Base-by-base conservation (phyloP, 331 rosid species). In the Quercus lobata region DNA sequence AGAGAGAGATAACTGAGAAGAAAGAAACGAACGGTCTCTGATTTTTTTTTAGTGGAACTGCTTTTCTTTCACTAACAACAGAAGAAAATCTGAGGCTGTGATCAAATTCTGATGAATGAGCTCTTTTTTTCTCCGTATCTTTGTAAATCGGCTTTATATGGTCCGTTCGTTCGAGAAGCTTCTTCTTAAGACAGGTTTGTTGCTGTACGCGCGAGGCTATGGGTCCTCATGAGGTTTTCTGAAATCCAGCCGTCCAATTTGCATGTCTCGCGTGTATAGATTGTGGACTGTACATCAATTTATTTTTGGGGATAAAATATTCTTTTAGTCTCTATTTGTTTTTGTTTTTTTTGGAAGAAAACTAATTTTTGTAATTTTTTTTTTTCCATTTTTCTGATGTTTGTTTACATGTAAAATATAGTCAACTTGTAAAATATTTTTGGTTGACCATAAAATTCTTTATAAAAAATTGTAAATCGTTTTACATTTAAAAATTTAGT, bases 401-500 rank as follows among this genome's bases (percentile, higher is more conserved):
- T 27, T 27, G 30, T 2, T 27, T 41, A 41, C 12, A 2, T 41
- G 46, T 41, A 41, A 41, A 8, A 37, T 37, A 0, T 7, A 11
- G 3, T 8, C 0, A 8, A 2, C 46, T 8, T 8, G 0, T 41
- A 41, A 41, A 41, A 41, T 41, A 41, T 41, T 41, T 41, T 41
- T 8, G 12, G 3, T 41, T 41, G 12, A 1, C 46, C 11, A 0
- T 37, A 37, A 37, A 37, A 37, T 37, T 37, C 3, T 37, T 7
- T 41, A 8, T 8, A 41, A 41, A 2, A 41, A 8, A 1, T 2
- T 8, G 0, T 41, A 0, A 41, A 41, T 0, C 0, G 0, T 8
- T 8, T 41, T 41, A 41, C 12, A 41, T 41, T 41, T 41, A 7
- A 37, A 37, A 37, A 0, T 2, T 37, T 7, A 7, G 44, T 35